Evolutionary conservation across 148 eudicot species (phyloP), one percentile per base, ranked within the genome.

Genomic region (Rhododendron mucronatum): DNA sequence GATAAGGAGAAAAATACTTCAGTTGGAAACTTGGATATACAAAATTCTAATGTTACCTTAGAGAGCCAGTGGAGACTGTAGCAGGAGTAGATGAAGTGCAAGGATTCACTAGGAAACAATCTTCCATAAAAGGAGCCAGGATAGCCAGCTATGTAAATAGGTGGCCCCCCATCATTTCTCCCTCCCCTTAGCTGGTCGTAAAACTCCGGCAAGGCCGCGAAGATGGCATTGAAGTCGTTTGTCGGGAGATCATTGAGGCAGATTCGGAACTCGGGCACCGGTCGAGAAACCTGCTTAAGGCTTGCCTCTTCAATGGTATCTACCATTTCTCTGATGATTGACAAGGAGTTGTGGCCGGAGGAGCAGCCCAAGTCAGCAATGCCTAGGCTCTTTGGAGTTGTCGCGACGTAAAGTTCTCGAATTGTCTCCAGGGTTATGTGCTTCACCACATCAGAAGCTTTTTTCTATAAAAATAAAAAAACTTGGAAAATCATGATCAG

Each of bases 51-150:
- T 63, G 30, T 75, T 88, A 94, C 98, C 94, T 86, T 93, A 0
- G 98, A 95, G 59, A 96, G 95, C 97, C 97, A 96, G 89, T 96
- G 97, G 80, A 96, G 87, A 83, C 97, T 92, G 83, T 92, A 92
- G 82, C 93, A 93, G 51, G 98, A 93, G 83, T 94, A 93, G 48
- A 92, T 84, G 79, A 96, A 96, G 88, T 96, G 96, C 90, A 94
- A 89, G 91, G 90, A 90, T 26, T 90, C 83, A 30, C 86, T 83
- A 3, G 97, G 98, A 85, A 96, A 96, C 26, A 96, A 83, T 44
- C 93, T 92, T 28, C 88, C 95, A 87, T 96, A 93, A 81, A 96
- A 94, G 0, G 95, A 84, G 23, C 98, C 98, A 2, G 97, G 96
- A 76, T 88, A 90, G n/a, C 88, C 98, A 4, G 97, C 94, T 57